Evolutionary conservation across 305 asterid genomes (phyloP).

Genomic region (Coffea humblotiana): DNA sequence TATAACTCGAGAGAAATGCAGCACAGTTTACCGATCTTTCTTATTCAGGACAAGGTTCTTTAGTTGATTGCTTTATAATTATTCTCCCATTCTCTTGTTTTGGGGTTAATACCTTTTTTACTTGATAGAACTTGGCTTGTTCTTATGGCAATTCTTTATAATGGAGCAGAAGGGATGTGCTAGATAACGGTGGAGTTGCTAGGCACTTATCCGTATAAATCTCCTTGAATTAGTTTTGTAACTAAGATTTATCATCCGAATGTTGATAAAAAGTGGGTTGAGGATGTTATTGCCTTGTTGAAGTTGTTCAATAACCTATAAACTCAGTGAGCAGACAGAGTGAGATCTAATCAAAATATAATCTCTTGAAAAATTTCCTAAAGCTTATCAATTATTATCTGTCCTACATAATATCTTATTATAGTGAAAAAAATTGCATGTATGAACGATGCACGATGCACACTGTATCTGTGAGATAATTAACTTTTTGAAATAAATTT

Average conservation of each 20-base stretch:
- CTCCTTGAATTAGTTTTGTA: constrained; percentile 82
- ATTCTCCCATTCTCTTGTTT: background rate
- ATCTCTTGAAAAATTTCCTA: too few species aligned
- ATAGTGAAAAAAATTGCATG: too few species aligned
- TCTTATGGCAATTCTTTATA: constrained; percentile 67
- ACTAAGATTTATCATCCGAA: constrained; percentile 92
- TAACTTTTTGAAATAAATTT: too few species aligned
- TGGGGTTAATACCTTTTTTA: background rate
- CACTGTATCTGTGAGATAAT: too few species aligned
- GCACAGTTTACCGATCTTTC: constrained; percentile 17
- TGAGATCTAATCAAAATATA: too few species aligned
- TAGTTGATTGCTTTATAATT: constrained; percentile 10
- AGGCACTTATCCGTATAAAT: constrained; percentile 86
- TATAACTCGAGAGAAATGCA: background rate
- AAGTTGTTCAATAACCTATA: too few species aligned
- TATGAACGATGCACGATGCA: too few species aligned
- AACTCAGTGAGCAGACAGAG: too few species aligned
- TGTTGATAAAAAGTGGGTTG: constrained; percentile 83
- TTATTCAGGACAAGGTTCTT: constrained; percentile 16
- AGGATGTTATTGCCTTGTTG: background rate
- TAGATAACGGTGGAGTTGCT: constrained; percentile 76
- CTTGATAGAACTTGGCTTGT: constrained; percentile 20
- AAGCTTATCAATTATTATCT: too few species aligned
- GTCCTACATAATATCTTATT: too few species aligned
- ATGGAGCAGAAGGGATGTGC: constrained; percentile 69